Evolutionary conservation across 2,329 filamentous ascomycete species (phyloP), one percentile per base, ranked within the genome.

Genomic region (Alternaria triticimaculans): DNA sequence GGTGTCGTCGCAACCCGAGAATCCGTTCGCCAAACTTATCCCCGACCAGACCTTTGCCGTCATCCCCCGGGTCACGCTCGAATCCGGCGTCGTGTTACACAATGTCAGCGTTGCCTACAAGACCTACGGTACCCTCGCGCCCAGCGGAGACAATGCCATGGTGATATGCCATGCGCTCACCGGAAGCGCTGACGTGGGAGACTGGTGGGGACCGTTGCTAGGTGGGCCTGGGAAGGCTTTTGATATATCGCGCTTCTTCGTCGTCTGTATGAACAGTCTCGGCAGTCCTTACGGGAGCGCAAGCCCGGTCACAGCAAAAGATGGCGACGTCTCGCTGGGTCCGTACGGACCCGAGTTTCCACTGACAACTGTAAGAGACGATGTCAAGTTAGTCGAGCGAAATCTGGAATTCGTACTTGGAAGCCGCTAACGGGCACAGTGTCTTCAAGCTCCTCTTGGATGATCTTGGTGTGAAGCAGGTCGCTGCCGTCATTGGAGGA

Each of bases 341-440:
- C 87, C 88, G 71, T 99, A 99, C 76, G 96, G 96, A 0, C 96
- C 96, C 1, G 96, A 99, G 76, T 99, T 99, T 72, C 96, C 96
- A 50, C 83, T 99, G 67, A 97, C 96, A 1, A 98, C 96, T 0
- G 93, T 99, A 67, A 87, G 95, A 69, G 96, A 99, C 78, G 96
- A 99, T 82, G 95, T 98, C 57, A 94, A 92, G 92, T 96, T 82
- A 83, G 91, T 80, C 30, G 14, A 26, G 21, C 14, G 37, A 15
- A 28, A 12, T 46, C 45, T 14, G 44, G 50, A 10, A 18, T 14
- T 18, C 45, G 8, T 44, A 5, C 43, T 28, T 44, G 51, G 28
- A 63, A 48, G n/a, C 45, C 15, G 45, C 66, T 72, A 45, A 71
- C 64, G 60, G 37, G 54, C 21, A 14, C 58, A 92, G 90, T 69